Evolutionary conservation across 2,329 filamentous ascomycete species (phyloP).

Genomic region (Zymoseptoria passerinii): DNA sequence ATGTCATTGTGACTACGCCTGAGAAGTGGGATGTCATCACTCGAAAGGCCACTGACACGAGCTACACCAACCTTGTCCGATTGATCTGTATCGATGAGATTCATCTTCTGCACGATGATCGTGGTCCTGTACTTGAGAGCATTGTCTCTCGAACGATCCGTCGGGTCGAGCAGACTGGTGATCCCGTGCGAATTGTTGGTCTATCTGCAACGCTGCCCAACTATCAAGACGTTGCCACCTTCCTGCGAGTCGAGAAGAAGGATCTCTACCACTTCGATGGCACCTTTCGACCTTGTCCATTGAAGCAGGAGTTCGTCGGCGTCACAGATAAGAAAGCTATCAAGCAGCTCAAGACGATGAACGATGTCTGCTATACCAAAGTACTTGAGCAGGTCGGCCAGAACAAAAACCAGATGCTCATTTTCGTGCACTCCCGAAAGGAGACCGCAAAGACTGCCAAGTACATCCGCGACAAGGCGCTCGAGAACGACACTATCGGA

Average conservation of each 20-base stretch:
- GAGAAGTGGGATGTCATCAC: slow-evolving; percentile 99
- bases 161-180: slow-evolving; percentile 85
- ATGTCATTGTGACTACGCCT: slow-evolving; percentile 95
- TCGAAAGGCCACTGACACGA: slow-evolving; percentile 90
- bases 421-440: slow-evolving; percentile 96
- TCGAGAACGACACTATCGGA: slow-evolving; percentile 95
- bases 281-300: slow-evolving; percentile 82
- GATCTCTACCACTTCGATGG: slow-evolving; percentile 95
- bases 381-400: slow-evolving; percentile 92
- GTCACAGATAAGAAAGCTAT: slow-evolving; percentile 97
- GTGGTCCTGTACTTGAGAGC: slow-evolving; percentile 91
- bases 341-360: slow-evolving; percentile 98
- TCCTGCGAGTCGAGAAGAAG: slow-evolving; percentile 81
- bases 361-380: slow-evolving; percentile 96
- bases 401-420: slow-evolving; percentile 94
- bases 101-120: slow-evolving; percentile 92
- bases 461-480: slow-evolving; percentile 89
- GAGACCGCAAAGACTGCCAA: slow-evolving; percentile 96
- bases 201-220: slow-evolving; percentile 93
- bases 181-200: slow-evolving; percentile 83
- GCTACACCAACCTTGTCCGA: slow-evolving; percentile 94
- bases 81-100: slow-evolving; percentile 97
- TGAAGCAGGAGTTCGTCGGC: slow-evolving; percentile 95
- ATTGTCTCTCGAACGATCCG: slow-evolving; percentile 93
- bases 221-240: slow-evolving; percentile 91